phyloP scores from a whole-genome alignment of 129 eudicot species.

The Sambucus nigra region DNA sequence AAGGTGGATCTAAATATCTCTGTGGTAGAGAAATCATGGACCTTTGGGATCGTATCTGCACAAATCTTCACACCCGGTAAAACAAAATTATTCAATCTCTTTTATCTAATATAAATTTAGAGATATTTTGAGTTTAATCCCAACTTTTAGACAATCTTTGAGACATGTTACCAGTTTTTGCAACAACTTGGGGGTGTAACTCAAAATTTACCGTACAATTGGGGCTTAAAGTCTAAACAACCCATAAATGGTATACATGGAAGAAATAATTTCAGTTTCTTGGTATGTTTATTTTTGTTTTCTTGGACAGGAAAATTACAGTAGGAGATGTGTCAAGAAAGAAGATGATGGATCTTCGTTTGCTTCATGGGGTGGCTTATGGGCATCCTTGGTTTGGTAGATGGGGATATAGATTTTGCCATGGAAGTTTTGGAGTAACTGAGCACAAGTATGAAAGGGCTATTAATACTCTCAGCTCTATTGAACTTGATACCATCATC shows the following conservation, averaged over 20 bases:
- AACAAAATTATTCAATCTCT: not conserved
- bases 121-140: too few species aligned
- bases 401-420: slow-evolving; percentile 60
- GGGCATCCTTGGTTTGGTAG: slow-evolving; percentile 77
- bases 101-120: not conserved
- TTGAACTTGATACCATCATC: slow-evolving; percentile 33
- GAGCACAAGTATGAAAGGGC: slow-evolving; percentile 46
- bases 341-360: slow-evolving; percentile 60
- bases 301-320: slow-evolving; percentile 51
- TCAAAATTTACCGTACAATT: too few species aligned
- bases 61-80: slow-evolving; percentile 62
- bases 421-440: slow-evolving; percentile 61
- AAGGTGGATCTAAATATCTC: slow-evolving; percentile 67
- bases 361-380: slow-evolving; percentile 62
- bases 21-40: slow-evolving; percentile 84
- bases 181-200: too few species aligned
- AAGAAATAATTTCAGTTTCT: too few species aligned
- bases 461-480: slow-evolving; percentile 32
- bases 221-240: too few species aligned
- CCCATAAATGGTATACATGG: too few species aligned
- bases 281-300: too few species aligned
- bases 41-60: slow-evolving; percentile 92
- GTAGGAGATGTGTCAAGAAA: slow-evolving; percentile 67
- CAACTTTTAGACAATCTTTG: too few species aligned
- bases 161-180: too few species aligned